Conservation (phyloP, 139 green algal genomes). For the Chlamydomonas sphaeroides region DNA sequence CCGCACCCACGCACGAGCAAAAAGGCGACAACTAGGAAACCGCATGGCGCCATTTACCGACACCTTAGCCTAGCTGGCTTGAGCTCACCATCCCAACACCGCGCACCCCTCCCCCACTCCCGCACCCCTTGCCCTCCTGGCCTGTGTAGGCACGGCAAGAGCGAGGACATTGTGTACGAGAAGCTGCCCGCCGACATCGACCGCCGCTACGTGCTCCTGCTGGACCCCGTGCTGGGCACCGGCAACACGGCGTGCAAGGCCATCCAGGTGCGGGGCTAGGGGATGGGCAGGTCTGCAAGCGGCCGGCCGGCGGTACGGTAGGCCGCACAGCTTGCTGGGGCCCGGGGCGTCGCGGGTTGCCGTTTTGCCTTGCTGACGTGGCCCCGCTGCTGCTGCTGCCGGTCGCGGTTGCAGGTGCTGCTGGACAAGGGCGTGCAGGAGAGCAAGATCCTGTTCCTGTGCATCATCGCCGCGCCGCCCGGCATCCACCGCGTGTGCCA, state of each 20-base stretch:
- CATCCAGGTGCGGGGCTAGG: constrained; percentile 66
- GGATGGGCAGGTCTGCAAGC: too few relatives aligned
- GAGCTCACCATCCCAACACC: too few relatives aligned
- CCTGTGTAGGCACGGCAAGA: constrained; percentile 55
- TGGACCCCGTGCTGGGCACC: constrained; percentile 96
- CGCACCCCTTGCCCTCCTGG: background rate
- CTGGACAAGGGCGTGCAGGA: constrained; percentile 90
- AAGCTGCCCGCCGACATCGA: constrained; percentile 95
- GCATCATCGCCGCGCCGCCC: constrained; percentile 40
- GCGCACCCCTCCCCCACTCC: too few relatives aligned
- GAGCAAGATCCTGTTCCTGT: constrained; percentile 91
- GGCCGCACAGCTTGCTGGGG: too few relatives aligned
- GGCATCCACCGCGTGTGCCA: constrained; percentile 53
- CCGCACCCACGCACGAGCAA: too few relatives aligned
- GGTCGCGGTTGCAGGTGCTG: constrained; percentile 91
- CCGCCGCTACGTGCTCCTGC: constrained; percentile 90
- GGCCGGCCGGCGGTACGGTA: too few relatives aligned
- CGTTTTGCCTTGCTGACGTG: too few relatives aligned
- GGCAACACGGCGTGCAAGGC: constrained; percentile 81
- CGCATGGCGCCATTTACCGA: too few relatives aligned
- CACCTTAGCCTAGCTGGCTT: too few relatives aligned
- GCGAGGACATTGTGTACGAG: constrained; percentile 91
- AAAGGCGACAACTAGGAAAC: too few relatives aligned
- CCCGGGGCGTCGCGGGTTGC: too few relatives aligned
- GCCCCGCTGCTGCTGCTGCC: too few relatives aligned